Evolutionary conservation across 257 asterid genomes (phyloP).

Genomic region (Plantago ovata): DNA sequence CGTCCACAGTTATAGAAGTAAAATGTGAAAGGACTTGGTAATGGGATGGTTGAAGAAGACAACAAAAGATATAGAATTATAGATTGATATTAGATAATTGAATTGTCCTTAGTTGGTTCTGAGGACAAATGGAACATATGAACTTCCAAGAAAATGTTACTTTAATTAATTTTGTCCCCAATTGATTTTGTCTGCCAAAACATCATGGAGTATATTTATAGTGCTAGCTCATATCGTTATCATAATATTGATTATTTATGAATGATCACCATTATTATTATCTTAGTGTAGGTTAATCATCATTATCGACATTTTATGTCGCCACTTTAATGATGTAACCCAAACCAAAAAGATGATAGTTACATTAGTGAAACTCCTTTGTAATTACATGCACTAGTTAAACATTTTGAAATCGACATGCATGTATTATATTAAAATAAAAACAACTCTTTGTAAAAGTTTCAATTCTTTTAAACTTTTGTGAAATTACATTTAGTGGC

Average conservation of each 20-base stretch:
- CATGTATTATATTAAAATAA: too few species aligned
- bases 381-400: not conserved
- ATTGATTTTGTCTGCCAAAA: conserved; percentile 16
- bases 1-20: conserved; percentile 21
- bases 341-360: not conserved
- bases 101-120: conserved; percentile 13
- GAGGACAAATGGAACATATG: conserved; percentile 4
- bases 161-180: conserved; percentile 21
- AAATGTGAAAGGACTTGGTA: not conserved
- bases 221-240: too few species aligned
- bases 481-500: too few species aligned
- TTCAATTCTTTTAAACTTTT: too few species aligned
- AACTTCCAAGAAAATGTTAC: conserved; percentile 8
- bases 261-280: not conserved
- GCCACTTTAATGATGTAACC: too few species aligned
- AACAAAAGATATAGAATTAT: not conserved
- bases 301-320: too few species aligned
- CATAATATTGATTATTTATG: not conserved
- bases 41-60: conserved; percentile 12
- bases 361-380: not conserved
- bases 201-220: not conserved
- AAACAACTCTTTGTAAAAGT: too few species aligned
- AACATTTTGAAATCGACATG: too few species aligned
- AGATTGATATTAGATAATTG: too few species aligned
- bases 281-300: too few species aligned